Conservation (phyloP, 208 protist genomes). For the Leishmania aethiopica region DNA sequence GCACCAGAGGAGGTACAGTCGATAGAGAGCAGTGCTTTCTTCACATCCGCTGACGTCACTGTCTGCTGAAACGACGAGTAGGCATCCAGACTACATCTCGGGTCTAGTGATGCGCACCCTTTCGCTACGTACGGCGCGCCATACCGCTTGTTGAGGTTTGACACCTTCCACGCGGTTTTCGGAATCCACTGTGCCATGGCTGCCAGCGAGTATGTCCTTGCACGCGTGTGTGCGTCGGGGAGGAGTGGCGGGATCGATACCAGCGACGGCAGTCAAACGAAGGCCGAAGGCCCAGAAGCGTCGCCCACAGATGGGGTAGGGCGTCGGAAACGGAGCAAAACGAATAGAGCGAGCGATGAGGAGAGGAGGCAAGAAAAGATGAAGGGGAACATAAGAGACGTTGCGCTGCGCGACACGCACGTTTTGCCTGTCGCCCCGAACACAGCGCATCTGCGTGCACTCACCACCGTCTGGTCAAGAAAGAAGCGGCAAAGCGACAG, state of each 20-base stretch:
- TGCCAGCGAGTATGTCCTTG: neutral
- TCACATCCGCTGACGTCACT: conserved; percentile 1
- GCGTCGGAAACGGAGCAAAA: neutral
- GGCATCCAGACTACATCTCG: conserved; percentile 31
- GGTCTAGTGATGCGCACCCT: conserved; percentile 30
- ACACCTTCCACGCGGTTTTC: conserved; percentile 86
- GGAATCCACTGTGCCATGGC: conserved; percentile 89
- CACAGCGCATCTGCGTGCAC: neutral
- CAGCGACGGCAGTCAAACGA: neutral
- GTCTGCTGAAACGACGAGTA: conserved; percentile 32
- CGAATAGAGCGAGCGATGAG: neutral
- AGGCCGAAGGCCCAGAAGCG: neutral
- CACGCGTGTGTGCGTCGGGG: neutral
- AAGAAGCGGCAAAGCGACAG: neutral
- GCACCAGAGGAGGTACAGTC: conserved; percentile 17
- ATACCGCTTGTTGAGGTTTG: conserved; percentile 89
- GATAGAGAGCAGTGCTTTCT: conserved; percentile 2
- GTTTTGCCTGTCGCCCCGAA: neutral
- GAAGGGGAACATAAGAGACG: neutral
- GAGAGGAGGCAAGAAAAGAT: neutral
- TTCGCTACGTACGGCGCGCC: conserved; percentile 59
- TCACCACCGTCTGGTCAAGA: neutral
- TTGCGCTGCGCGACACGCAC: neutral
- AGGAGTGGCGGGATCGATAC: neutral
- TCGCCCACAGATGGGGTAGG: neutral